These are phyloP conservation scores for Aulographum hederae DNA, from an alignment of 2,329 filamentous ascomycete genomes.

Conservation along the genomic window DNA sequence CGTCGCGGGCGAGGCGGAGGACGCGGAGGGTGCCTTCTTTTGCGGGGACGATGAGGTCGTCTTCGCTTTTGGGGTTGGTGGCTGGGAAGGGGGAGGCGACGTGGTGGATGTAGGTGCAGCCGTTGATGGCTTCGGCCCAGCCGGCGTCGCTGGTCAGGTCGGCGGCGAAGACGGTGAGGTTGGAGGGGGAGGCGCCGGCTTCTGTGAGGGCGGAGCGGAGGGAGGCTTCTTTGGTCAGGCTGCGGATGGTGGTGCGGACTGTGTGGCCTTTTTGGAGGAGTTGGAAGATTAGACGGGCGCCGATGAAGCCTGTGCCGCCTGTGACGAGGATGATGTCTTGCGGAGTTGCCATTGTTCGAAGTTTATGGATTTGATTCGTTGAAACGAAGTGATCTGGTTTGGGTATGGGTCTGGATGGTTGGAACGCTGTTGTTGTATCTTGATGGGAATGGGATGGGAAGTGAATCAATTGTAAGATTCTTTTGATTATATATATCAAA, in stretches of 20 bases:
- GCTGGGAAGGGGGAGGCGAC: conserved; percentile 14
- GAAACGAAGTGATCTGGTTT: no score
- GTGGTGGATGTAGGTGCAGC: conserved; percentile 13
- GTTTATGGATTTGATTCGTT: no score
- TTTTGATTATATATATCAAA: no score
- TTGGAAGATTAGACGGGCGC: conserved; percentile 11
- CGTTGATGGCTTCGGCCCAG: conserved; percentile 12
- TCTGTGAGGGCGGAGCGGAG: conserved; percentile 9
- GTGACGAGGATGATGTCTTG: conserved; percentile 11
- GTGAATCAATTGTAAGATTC: no score
- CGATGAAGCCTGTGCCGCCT: conserved; percentile 15
- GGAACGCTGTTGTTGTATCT: no score
- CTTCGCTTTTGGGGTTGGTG: conserved; percentile 12
- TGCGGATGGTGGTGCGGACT: conserved; percentile 14
- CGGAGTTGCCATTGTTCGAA: no score
- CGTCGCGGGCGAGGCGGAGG: conserved; percentile 11
- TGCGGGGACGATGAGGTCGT: conserved; percentile 16
- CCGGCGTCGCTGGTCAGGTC: conserved; percentile 12
- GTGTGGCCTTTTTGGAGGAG: conserved; percentile 11
- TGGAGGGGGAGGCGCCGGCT: conserved; percentile 8
- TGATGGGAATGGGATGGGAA: no score
- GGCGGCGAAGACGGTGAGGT: conserved; percentile 11
- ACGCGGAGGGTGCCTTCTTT: conserved; percentile 15
- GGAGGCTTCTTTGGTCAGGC: conserved; percentile 7
- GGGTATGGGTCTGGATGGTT: no score